A percentile compares a stretch with the other conserved stretches of the same genome.
phyloP scores from a whole-genome alignment of 2,329 filamentous ascomycete genomes.

The Fusarium albidum region DNA sequence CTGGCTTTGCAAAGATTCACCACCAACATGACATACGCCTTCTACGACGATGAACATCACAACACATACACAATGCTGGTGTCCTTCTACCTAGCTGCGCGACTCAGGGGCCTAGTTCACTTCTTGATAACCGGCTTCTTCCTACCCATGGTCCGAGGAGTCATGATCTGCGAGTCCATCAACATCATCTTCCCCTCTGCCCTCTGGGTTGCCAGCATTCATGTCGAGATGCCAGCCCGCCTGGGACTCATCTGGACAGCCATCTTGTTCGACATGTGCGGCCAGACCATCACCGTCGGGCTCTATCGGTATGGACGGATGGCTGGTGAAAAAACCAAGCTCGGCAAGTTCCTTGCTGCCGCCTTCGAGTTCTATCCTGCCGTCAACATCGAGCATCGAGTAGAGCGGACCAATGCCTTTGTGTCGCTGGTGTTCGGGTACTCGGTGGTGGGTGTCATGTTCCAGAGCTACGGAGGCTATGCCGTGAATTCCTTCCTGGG shows the following conservation, averaged over 20 bases:
- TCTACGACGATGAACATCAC: constrained; percentile 49
- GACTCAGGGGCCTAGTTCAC: constrained; percentile 61
- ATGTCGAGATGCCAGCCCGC: constrained; percentile 62
- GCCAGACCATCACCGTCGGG: constrained; percentile 52
- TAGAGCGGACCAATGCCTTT: constrained; percentile 71
- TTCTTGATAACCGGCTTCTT: constrained; percentile 54
- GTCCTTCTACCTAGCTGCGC: constrained; percentile 66
- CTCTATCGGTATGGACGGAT: constrained; percentile 45
- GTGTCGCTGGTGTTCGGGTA: constrained; percentile 72
- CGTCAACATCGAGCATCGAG: constrained; percentile 71
- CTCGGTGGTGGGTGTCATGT: constrained; percentile 68
- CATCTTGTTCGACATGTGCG: constrained; percentile 62
- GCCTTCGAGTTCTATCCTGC: constrained; percentile 68
- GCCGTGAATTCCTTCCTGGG: constrained; percentile 66
- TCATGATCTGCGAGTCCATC: constrained; percentile 60
- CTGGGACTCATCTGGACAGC: constrained; percentile 65
- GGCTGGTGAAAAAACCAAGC: constrained; percentile 25
- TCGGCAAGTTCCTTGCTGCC: constrained; percentile 41
- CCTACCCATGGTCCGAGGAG: constrained; percentile 65
- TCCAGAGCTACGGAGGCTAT: constrained; percentile 57
- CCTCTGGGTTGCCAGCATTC: constrained; percentile 68
- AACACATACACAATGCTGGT: constrained; percentile 67
- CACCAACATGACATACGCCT: constrained; percentile 67
- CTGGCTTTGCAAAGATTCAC: constrained; percentile 54
- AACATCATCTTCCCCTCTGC: constrained; percentile 56